Evolutionary conservation across 2,329 filamentous ascomycete species (phyloP).

Genomic region (Fusarium fracticaudum): DNA sequence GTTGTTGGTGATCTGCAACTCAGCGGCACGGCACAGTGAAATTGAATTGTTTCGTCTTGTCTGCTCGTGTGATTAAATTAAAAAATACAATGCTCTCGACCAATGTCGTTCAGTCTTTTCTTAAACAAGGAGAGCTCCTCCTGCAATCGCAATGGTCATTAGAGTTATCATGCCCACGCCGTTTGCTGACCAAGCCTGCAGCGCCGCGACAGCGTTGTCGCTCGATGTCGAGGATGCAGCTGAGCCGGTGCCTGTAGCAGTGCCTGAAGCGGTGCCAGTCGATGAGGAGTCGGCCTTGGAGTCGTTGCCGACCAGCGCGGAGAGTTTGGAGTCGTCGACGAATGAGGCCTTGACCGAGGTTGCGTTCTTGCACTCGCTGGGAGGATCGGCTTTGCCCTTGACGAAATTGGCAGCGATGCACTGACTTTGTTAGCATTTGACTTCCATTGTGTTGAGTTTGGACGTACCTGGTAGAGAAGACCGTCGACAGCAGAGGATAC

Average conservation of each 20-base stretch:
- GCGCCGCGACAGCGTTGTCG: slow-evolving; percentile 38
- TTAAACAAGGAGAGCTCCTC: slow-evolving; percentile 45
- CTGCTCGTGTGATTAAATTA: background rate
- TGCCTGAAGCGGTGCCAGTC: slow-evolving; percentile 25
- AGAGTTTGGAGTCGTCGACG: slow-evolving; percentile 47
- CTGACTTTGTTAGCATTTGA: slow-evolving; percentile 45
- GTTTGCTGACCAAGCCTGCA: slow-evolving; percentile 38
- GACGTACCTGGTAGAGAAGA: slow-evolving; percentile 63
- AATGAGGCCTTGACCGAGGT: slow-evolving; percentile 47
- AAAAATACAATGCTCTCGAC: background rate
- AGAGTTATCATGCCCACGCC: slow-evolving; percentile 37
- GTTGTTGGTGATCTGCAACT: background rate
- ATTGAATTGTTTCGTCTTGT: background rate
- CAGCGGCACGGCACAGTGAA: slow-evolving; percentile 18
- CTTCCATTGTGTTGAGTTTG: too few relatives aligned
- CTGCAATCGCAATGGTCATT: slow-evolving; percentile 44
- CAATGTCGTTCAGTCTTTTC: background rate
- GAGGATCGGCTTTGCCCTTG: slow-evolving; percentile 47
- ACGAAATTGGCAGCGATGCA: slow-evolving; percentile 67
- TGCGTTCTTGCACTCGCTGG: slow-evolving; percentile 50
- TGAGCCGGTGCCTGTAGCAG: slow-evolving; percentile 30
- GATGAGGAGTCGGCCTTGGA: slow-evolving; percentile 13
- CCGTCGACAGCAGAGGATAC: slow-evolving; percentile 65
- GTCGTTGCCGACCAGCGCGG: slow-evolving; percentile 44
- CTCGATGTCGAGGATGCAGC: slow-evolving; percentile 33